Base-by-base conservation (phyloP, 1,284 basidiomycete genomes). In the Schizophyllum amplum region DNA sequence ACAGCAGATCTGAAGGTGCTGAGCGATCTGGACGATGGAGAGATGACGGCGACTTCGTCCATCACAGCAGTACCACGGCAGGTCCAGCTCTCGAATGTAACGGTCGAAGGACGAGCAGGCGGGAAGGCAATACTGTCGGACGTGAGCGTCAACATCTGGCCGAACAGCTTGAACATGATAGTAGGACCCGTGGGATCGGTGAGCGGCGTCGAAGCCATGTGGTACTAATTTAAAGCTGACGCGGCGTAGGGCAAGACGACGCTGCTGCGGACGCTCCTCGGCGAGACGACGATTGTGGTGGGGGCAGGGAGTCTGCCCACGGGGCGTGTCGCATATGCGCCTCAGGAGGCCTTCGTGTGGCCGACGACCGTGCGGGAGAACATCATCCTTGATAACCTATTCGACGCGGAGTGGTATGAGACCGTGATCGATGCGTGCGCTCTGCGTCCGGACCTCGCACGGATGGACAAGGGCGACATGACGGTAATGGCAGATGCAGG, bases 321-420 rank as follows among this genome's bases (percentile, higher is more conserved):
- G 1, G 23, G 47, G 1, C 54, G 58, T 0, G 59, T 66, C 20
- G 64, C 65, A 0, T 68, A 67, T 52, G 65, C 65, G 0, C 57
- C 65, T 1, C 67, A 68, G 55, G 67, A 68, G 11, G 62, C 67
- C 2, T 63, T 68, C 55, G 61, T 68, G 15, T 60, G 62, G 48
- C 60, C 67, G 0, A 62, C 55, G 17, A 62, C 64, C 0, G 22
- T 67, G 1, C 57, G 64, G 1, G 65, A 65, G 21, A 67, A 67
- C 42, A 64, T 67, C 26, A 48, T 63, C 1, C 56, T 65, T 20
- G 63, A 55, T 6, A 24, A 33, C 22, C 5, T 26, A 9, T 66
- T 59, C 47, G 57, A 59, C 15, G 52, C 51, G n/a, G 42, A 33
- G 22, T 66, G 64, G 62, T 67, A 66, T 51, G 48, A 59, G n/a